Evolutionary conservation across 257 asterid species (phyloP).

Genomic region (Solanum dulcamara): DNA sequence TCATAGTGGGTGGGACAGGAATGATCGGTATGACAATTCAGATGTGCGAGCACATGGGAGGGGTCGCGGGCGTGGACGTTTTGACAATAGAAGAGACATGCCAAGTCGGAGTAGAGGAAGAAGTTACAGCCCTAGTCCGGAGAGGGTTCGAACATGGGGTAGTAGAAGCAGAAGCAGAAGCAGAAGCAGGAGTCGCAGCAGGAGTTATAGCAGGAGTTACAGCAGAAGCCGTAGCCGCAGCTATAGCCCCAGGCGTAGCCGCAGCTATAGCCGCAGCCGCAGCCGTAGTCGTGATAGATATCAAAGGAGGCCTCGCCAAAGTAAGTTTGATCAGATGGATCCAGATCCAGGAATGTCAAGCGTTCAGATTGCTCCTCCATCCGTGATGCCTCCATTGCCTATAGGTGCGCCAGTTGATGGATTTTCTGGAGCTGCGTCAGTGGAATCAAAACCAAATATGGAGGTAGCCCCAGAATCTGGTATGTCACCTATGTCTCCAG

Average conservation of each 20-base stretch:
- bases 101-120: slow-evolving; percentile 59
- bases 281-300: slow-evolving; percentile 44
- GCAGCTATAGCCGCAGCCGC: slow-evolving; percentile 35
- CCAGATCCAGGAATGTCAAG: slow-evolving; percentile 12
- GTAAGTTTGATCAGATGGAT: slow-evolving; percentile 67
- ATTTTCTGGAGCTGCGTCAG: background rate
- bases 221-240: slow-evolving; percentile 42
- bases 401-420: background rate
- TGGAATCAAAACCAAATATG: background rate
- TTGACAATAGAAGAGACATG: slow-evolving; percentile 65
- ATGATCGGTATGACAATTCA: slow-evolving; percentile 40
- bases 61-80: slow-evolving; percentile 69
- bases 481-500: slow-evolving; percentile 13
- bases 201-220: slow-evolving; percentile 44
- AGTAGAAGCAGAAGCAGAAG: slow-evolving; percentile 50
- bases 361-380: slow-evolving; percentile 9
- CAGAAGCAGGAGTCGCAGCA: slow-evolving; percentile 24
- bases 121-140: slow-evolving; percentile 61
- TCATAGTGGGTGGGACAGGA: slow-evolving; percentile 67
- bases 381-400: background rate
- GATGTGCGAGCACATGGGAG: slow-evolving; percentile 70
- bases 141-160: slow-evolving; percentile 70
- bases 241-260: slow-evolving; percentile 36
- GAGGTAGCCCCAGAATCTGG: slow-evolving; percentile 9
- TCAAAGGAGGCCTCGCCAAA: slow-evolving; percentile 54